These are phyloP conservation scores for Rhynchosporium secalis DNA, from an alignment of 2,329 filamentous ascomycete genomes.

Conservation along the genomic window DNA sequence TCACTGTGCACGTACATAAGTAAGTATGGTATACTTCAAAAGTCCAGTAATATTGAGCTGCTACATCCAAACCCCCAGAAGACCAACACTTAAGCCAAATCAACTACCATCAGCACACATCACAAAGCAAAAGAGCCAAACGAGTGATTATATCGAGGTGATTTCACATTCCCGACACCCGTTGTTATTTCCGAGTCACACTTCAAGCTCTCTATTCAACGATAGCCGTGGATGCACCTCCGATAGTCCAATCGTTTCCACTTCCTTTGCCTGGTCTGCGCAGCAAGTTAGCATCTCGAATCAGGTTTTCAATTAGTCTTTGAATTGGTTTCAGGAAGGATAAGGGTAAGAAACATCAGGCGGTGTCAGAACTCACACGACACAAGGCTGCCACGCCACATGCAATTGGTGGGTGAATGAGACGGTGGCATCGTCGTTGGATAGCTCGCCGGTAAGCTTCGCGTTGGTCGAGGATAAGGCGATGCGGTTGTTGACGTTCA, in stretches of 20 bases:
- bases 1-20: too few species aligned
- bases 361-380: neutral
- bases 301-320: neutral
- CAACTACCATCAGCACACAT: neutral
- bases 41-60: conserved; percentile 8
- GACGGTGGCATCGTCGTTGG: conserved; percentile 31
- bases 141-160: neutral
- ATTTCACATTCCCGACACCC: neutral
- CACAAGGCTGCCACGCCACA: conserved; percentile 25
- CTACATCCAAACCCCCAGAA: neutral
- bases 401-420: conserved; percentile 28
- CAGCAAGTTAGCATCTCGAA: neutral
- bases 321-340: neutral
- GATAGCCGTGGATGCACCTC: conserved; percentile 2
- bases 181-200: neutral
- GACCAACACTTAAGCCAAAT: neutral
- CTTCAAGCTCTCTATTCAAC: neutral
- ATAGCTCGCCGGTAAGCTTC: conserved; percentile 21
- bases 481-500: conserved; percentile 32
- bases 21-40: neutral
- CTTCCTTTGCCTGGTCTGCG: neutral
- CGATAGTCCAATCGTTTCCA: conserved; percentile 13
- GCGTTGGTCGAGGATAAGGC: conserved; percentile 19
- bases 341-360: too few species aligned
- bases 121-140: neutral